Base-by-base conservation (phyloP, 2,329 filamentous ascomycete species). In the Fusarium sterilihyphosum region DNA sequence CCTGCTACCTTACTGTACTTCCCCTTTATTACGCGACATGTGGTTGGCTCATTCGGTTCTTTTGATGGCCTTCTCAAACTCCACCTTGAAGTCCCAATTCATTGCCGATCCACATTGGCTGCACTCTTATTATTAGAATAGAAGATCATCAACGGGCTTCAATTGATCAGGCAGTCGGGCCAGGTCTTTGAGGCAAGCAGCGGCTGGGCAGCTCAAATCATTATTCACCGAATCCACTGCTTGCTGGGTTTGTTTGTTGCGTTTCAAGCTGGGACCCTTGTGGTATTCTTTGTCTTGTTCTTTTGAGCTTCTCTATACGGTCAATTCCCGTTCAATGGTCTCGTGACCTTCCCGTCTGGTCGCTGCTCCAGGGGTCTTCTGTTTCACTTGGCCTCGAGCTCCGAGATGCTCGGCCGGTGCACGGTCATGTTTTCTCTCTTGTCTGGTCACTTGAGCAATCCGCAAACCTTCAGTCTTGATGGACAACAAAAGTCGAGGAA, bases 261-360 rank as follows among this genome's bases (percentile, higher is more conserved):
- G 54, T 52, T 40, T 67, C 41, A 14, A 67, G 35, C 47, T 24
- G 43, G 44, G 47, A 40, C 24, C 63, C 70, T 52, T 61, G 67
- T 35, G 58, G 58, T 61, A 37, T 43, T 44, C 40, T 71, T 56
- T n/a, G 26, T 54, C 63, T 58, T 62, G 40, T 64, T 68, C 69
- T 67, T 49, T 66, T 37, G 59, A 74, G 59, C 65, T 61, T 74
- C 72, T 73, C 14, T 29, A 41, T 47, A 22, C 58, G 58, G 50
- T 64, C 65, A 41, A 61, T 57, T 41, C 46, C 61, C 58, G 61
- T 57, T 56, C 26, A 29, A 54, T 40, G 70, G 70, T 73, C 70
- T 73, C 71, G 71, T 73, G 71, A 71, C 71, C 65, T 52, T 73
- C 63, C 70, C 40, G 24, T 47, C 66, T 65, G 54, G 71, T 74